phyloP scores from a whole-genome alignment of 441 rosid species.

The Codiaeum variegatum region DNA sequence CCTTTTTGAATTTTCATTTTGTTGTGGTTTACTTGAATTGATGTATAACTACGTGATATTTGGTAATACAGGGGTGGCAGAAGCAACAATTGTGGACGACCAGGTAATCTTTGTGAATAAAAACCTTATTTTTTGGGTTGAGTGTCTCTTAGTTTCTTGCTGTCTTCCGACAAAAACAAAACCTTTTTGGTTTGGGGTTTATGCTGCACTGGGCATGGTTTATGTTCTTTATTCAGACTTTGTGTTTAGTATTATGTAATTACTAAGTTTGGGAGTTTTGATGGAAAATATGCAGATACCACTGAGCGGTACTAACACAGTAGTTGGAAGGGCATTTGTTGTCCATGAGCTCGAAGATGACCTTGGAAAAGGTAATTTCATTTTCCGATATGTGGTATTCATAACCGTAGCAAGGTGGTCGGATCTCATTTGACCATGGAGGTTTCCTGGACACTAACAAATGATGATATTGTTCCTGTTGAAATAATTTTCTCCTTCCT shows the following conservation, averaged over 20 bases:
- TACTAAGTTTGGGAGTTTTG: constrained; percentile 19
- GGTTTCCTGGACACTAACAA: neutral
- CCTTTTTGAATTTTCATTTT: constrained; percentile 1
- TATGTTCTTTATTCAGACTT: neutral
- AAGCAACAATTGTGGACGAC: constrained; percentile 71
- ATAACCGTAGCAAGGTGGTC: neutral
- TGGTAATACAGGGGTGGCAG: constrained; percentile 71
- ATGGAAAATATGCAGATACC: constrained; percentile 49
- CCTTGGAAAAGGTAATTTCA: constrained; percentile 76
- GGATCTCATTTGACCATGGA: neutral
- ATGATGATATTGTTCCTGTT: too few species aligned
- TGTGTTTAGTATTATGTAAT: constrained; percentile 4
- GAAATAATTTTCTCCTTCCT: constrained; percentile 13
- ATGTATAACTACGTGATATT: neutral
- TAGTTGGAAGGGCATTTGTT: constrained; percentile 92
- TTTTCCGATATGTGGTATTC: neutral
- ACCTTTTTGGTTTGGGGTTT: neutral
- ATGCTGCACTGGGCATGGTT: neutral
- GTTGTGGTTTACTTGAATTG: neutral
- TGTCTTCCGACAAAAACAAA: neutral
- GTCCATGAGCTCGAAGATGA: constrained; percentile 97
- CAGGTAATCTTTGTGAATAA: constrained; percentile 44
- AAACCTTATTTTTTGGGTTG: neutral
- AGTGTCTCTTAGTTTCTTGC: neutral
- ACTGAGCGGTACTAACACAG: constrained; percentile 68